Conservation (phyloP, 164 flowering plant genomes). For the Nymphaea colorata region DNA sequence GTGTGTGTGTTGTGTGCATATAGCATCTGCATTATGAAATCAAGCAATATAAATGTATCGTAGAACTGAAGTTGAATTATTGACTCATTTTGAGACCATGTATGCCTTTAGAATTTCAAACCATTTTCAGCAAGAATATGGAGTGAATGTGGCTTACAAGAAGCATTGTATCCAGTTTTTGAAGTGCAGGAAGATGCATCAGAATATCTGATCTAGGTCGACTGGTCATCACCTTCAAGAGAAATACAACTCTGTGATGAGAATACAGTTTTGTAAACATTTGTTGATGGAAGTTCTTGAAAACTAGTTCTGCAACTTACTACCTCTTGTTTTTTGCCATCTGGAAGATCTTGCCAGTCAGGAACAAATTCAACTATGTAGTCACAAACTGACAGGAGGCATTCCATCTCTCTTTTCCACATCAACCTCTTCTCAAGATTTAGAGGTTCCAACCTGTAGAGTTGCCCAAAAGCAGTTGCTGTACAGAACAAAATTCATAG, state of each 20-base stretch:
- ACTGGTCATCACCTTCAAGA: conserved; percentile 63
- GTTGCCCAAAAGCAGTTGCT: conserved; percentile 89
- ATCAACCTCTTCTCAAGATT: conserved; percentile 60
- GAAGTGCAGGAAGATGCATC: conserved; percentile 83
- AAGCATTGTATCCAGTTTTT: conserved; percentile 78
- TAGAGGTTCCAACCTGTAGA: conserved; percentile 64
- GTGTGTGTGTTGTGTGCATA: too few relatives aligned
- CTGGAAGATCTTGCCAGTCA: conserved; percentile 25
- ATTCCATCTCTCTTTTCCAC: conserved; percentile 92
- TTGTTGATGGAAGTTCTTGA: not conserved
- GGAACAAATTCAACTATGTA: conserved; percentile 73
- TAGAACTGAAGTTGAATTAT: not conserved
- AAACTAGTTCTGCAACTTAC: conserved; percentile 4
- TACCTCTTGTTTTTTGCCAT: conserved; percentile 59
- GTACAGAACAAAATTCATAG: conserved; percentile 4
- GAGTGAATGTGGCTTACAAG: conserved; percentile 33
- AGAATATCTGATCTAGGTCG: conserved; percentile 70
- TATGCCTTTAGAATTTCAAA: too few relatives aligned
- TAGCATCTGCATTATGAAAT: too few relatives aligned
- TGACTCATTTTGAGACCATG: not conserved
- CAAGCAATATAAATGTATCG: not conserved
- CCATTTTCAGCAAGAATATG: too few relatives aligned
- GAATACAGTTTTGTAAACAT: too few relatives aligned
- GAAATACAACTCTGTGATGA: not conserved
- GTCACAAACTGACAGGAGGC: conserved; percentile 84